Evolutionary conservation across 345 rosid genomes (phyloP).

Genomic region (Mercurialis annua): DNA sequence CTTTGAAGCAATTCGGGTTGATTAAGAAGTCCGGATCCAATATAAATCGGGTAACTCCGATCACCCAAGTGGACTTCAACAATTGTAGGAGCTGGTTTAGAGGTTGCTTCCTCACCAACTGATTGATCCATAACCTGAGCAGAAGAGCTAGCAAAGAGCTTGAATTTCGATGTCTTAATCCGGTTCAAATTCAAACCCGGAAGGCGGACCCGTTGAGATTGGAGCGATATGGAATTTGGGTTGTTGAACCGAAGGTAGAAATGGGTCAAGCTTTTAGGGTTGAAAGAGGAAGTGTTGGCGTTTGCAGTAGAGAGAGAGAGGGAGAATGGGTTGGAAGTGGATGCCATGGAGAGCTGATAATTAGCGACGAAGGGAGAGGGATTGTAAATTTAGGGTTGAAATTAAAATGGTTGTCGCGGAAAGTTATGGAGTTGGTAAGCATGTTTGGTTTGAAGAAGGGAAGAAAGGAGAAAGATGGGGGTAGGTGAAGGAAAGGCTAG

Average conservation of each 20-base stretch:
- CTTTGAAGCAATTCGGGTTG: slow-evolving; percentile 78
- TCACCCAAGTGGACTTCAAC: slow-evolving; percentile 87
- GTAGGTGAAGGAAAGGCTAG: slow-evolving; percentile 11
- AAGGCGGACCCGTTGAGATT: slow-evolving; percentile 23
- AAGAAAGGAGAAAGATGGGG: background rate
- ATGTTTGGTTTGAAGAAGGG: slow-evolving; percentile 18
- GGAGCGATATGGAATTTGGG: slow-evolving; percentile 33
- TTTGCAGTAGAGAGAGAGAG: slow-evolving; percentile 41
- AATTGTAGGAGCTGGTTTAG: slow-evolving; percentile 49
- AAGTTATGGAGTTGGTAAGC: slow-evolving; percentile 9
- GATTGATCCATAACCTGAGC: slow-evolving; percentile 64
- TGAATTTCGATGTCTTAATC: slow-evolving; percentile 16
- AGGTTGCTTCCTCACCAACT: slow-evolving; percentile 30
- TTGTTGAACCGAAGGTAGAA: slow-evolving; percentile 24
- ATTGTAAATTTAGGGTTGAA: background rate
- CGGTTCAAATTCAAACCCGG: slow-evolving; percentile 19
- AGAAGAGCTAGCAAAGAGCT: slow-evolving; percentile 46
- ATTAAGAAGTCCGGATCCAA: slow-evolving; percentile 83
- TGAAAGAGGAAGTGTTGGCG: slow-evolving; percentile 10
- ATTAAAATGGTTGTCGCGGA: slow-evolving; percentile 14
- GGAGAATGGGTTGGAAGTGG: slow-evolving; percentile 45
- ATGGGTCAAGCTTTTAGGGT: slow-evolving; percentile 23
- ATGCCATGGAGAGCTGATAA: slow-evolving; percentile 44
- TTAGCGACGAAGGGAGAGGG: slow-evolving; percentile 1
- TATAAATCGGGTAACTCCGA: slow-evolving; percentile 95